These are phyloP conservation scores for Colletotrichum tofieldiae DNA, from an alignment of 2,329 filamentous ascomycete genomes.

Conservation along the genomic window DNA sequence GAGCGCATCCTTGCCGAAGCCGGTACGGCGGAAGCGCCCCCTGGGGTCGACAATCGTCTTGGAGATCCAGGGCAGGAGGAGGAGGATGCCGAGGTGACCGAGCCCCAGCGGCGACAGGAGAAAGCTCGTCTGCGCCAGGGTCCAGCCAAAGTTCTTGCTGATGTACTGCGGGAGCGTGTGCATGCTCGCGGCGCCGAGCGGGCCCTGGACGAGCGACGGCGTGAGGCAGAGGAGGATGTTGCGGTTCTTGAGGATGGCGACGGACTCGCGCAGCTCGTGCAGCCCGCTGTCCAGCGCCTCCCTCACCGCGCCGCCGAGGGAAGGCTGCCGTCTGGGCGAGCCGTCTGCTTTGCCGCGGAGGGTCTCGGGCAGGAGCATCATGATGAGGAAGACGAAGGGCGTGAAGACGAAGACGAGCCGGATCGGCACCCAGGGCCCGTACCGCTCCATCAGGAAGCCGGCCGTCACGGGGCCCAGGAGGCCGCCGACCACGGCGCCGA, in stretches of 20 bases:
- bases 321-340: background rate
- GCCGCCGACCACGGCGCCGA: constrained; percentile 58
- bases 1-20: constrained; percentile 57
- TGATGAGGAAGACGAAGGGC: constrained; percentile 52
- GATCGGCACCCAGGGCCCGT: constrained; percentile 60
- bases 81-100: constrained; percentile 56
- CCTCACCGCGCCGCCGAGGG: constrained; percentile 46
- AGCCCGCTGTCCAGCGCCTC: constrained; percentile 51
- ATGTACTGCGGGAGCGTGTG: constrained; percentile 59
- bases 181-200: constrained; percentile 54
- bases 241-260: constrained; percentile 54
- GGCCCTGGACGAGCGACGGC: constrained; percentile 56
- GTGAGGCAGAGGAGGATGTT: constrained; percentile 57
- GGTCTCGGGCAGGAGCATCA: constrained; percentile 60
- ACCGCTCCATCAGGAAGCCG: constrained; percentile 57
- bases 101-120: constrained; percentile 59
- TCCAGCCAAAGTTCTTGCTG: constrained; percentile 62
- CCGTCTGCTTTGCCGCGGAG: constrained; percentile 46
- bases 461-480: constrained; percentile 57
- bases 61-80: constrained; percentile 54
- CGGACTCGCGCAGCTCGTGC: constrained; percentile 51
- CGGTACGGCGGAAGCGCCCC: constrained; percentile 51
- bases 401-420: constrained; percentile 50
- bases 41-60: constrained; percentile 47
- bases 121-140: constrained; percentile 58